phyloP scores from a whole-genome alignment of 2,329 filamentous ascomycete genomes.

The Lasiodiplodia gonubiensis region DNA sequence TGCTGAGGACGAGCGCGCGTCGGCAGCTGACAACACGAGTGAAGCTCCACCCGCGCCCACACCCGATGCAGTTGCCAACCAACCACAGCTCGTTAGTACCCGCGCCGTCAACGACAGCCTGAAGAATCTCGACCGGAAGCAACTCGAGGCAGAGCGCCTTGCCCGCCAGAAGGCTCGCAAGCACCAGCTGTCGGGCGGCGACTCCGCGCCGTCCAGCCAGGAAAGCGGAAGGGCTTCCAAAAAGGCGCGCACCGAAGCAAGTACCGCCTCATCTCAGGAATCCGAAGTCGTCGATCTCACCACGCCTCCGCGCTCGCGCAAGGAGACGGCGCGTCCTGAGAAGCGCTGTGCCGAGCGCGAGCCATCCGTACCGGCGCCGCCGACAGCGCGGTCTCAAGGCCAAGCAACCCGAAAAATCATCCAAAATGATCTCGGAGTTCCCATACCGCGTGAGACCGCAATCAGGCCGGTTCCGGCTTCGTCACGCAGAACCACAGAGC shows the following conservation, averaged over 20 bases:
- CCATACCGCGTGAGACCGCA: background rate
- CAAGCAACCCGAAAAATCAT: background rate
- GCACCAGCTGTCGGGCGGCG: slow-evolving; percentile 50
- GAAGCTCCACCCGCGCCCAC: slow-evolving; percentile 2
- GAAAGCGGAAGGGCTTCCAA: background rate
- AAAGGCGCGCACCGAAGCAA: background rate
- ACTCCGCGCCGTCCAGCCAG: background rate
- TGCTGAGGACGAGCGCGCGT: background rate
- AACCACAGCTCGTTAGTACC: background rate
- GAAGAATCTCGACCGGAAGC: slow-evolving; percentile 68
- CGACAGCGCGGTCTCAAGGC: background rate
- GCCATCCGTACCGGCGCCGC: background rate
- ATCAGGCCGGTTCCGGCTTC: background rate
- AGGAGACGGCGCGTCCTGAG: background rate
- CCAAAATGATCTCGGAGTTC: background rate
- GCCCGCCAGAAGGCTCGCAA: slow-evolving; percentile 68
- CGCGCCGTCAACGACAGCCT: slow-evolving; percentile 38
- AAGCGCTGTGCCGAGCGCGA: background rate
- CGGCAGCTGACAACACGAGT: slow-evolving; percentile 10
- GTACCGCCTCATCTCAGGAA: background rate
- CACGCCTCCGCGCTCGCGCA: slow-evolving; percentile 1
- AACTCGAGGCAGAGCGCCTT: slow-evolving; percentile 85
- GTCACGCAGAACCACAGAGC: background rate
- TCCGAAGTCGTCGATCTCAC: background rate
- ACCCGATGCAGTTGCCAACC: slow-evolving; percentile 11